A percentile compares a stretch with the other conserved stretches of the same genome.
Evolutionary conservation across 2,329 filamentous ascomycete species (phyloP).

Genomic region (Orbilia javanica): DNA sequence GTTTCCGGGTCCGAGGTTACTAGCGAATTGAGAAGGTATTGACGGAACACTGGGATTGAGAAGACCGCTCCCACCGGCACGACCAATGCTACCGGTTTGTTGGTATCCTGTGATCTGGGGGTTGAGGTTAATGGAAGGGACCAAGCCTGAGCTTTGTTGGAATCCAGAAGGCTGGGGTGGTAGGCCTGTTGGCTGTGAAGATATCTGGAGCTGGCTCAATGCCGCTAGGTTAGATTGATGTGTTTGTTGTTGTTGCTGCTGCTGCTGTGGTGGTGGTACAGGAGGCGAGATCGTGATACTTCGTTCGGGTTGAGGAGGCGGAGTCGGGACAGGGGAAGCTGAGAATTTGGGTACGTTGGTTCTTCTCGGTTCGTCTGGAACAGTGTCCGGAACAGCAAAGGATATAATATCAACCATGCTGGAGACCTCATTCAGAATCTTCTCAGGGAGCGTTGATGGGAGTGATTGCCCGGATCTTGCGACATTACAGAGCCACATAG

Average conservation of each 20-base stretch:
- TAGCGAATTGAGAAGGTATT: slow-evolving; percentile 80
- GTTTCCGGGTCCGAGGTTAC: slow-evolving; percentile 73
- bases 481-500: slow-evolving; percentile 98
- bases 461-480: slow-evolving; percentile 88
- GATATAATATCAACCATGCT: slow-evolving; percentile 99
- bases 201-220: slow-evolving; percentile 55
- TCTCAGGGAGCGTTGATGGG: slow-evolving; percentile 81
- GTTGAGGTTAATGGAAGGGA: slow-evolving; percentile 65
- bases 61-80: slow-evolving; percentile 25
- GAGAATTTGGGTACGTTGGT: slow-evolving; percentile 80
- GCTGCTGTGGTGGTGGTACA: slow-evolving; percentile 64
- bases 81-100: slow-evolving; percentile 37
- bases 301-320: slow-evolving; percentile 69
- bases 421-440: slow-evolving; percentile 94
- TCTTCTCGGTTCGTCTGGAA: slow-evolving; percentile 68
- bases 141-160: slow-evolving; percentile 70
- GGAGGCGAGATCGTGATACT: slow-evolving; percentile 58
- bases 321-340: slow-evolving; percentile 63
- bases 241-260: slow-evolving; percentile 66
- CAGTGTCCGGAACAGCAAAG: slow-evolving; percentile 86
- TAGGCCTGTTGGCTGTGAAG: slow-evolving; percentile 67
- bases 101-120: slow-evolving; percentile 81
- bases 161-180: slow-evolving; percentile 80
- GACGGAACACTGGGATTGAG: slow-evolving; percentile 72
- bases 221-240: slow-evolving; percentile 65